phyloP scores from a whole-genome alignment of 805 yeast genomes.

The Yarrowia sp. region DNA sequence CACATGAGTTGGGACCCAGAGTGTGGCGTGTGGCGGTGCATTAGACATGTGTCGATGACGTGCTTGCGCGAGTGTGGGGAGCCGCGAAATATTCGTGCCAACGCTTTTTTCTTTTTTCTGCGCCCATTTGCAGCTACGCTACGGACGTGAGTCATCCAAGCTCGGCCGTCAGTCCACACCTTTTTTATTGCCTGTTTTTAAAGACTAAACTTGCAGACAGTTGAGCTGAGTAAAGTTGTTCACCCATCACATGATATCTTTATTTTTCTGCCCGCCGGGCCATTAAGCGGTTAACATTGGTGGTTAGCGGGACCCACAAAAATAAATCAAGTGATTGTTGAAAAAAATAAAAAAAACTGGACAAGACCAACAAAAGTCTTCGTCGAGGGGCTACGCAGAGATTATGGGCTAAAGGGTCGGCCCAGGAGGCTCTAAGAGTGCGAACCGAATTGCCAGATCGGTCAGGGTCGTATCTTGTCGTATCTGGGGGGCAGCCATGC shows the following conservation, averaged over 20 bases:
- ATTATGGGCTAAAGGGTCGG: too few relatives aligned
- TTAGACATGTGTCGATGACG: not conserved
- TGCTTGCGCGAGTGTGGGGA: not conserved
- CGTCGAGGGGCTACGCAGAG: too few relatives aligned
- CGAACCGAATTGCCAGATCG: too few relatives aligned
- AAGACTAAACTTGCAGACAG: not conserved
- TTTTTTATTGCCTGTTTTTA: not conserved
- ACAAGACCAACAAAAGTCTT: too few relatives aligned
- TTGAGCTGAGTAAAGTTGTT: too few relatives aligned
- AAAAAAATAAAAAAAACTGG: too few relatives aligned
- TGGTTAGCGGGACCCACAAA: not conserved
- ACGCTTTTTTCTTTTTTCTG: too few relatives aligned
- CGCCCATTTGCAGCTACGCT: too few relatives aligned
- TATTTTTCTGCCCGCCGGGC: not conserved
- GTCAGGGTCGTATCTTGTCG: not conserved
- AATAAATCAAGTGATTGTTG: too few relatives aligned
- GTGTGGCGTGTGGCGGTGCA: constrained; percentile 4
- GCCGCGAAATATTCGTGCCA: too few relatives aligned
- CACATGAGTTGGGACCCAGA: not conserved
- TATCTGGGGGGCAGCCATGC: not conserved
- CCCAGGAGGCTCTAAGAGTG: too few relatives aligned
- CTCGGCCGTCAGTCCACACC: not conserved
- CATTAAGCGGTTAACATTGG: not conserved
- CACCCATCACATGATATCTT: not conserved
- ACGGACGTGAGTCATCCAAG: not conserved